Evolutionary conservation across 371 early-diverging fungal species (phyloP).

Genomic region (Zancudomyces culisetae): DNA sequence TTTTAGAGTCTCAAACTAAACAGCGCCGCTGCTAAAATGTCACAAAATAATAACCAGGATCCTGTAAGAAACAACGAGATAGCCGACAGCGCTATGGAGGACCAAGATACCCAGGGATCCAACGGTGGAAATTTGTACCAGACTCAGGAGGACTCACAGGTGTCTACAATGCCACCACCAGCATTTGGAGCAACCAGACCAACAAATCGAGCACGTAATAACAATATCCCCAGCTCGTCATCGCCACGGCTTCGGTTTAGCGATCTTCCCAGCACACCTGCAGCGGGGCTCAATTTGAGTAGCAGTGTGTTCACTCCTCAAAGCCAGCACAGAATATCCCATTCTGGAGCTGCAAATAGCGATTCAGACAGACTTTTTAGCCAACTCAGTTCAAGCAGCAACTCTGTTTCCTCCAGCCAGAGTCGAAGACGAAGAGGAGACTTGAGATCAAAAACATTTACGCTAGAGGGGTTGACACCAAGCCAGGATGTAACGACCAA

Average conservation of each 20-base stretch:
- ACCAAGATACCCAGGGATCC: neutral
- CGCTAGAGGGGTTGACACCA: too few species aligned
- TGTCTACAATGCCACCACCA: neutral
- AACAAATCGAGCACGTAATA: neutral
- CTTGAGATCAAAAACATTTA: neutral
- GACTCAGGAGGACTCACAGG: neutral
- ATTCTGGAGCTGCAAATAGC: neutral
- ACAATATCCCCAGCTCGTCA: conserved; percentile 6
- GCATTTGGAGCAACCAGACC: neutral
- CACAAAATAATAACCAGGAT: too few species aligned
- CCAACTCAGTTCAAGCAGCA: conserved; percentile 7
- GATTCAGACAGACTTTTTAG: neutral
- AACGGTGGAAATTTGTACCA: neutral
- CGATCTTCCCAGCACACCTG: conserved; percentile 19
- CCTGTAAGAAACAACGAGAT: too few species aligned
- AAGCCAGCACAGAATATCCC: neutral
- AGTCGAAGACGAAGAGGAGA: neutral
- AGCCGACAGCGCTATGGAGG: too few species aligned
- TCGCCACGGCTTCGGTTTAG: conserved; percentile 21
- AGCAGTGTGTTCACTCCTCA: neutral
- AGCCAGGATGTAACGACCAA: too few species aligned
- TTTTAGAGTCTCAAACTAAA: too few species aligned
- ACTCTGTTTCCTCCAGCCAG: conserved; percentile 5
- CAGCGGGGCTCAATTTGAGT: conserved; percentile 7
- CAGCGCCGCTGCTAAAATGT: too few species aligned